A percentile compares a stretch with the other conserved stretches of the same genome.
These are phyloP conservation scores for Phytophthora vignae DNA, from an alignment of 352 stramenopile species.

Conservation along the genomic window DNA sequence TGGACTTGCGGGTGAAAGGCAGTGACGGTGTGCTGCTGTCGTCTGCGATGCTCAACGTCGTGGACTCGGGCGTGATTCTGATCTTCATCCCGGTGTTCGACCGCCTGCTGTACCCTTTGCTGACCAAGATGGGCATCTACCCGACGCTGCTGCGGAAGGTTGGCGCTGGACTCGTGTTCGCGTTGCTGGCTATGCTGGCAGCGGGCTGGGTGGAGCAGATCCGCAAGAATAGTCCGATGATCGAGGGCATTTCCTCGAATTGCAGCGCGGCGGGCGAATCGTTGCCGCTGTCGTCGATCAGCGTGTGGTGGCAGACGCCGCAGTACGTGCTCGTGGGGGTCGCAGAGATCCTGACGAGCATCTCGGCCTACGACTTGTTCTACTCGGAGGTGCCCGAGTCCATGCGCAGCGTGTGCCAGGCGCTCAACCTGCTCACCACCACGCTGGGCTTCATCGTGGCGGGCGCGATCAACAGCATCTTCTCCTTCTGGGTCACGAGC, in stretches of 20 bases:
- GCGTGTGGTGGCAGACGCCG: constrained; percentile 92
- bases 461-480: constrained; percentile 86
- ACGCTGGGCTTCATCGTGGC: constrained; percentile 90
- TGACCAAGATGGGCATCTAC: constrained; percentile 70
- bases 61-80: constrained; percentile 91
- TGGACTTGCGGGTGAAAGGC: constrained; percentile 82
- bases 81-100: constrained; percentile 93
- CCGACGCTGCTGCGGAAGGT: constrained; percentile 90
- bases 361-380: constrained; percentile 92
- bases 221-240: constrained; percentile 63
- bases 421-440: constrained; percentile 91
- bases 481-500: constrained; percentile 91
- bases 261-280: constrained; percentile 71
- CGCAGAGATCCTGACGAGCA: constrained; percentile 91
- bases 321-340: constrained; percentile 92
- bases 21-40: constrained; percentile 69
- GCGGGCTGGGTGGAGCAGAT: constrained; percentile 76
- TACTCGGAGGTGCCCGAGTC: constrained; percentile 92
- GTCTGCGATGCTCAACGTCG: constrained; percentile 86
- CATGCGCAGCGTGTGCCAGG: constrained; percentile 92
- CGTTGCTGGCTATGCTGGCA: constrained; percentile 77
- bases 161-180: constrained; percentile 84
- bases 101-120: constrained; percentile 77
- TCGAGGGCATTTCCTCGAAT: constrained; percentile 69
- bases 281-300: constrained; percentile 83